Conservation (phyloP, 768 basidiomycete species). For the Lactifluus pinguis region DNA sequence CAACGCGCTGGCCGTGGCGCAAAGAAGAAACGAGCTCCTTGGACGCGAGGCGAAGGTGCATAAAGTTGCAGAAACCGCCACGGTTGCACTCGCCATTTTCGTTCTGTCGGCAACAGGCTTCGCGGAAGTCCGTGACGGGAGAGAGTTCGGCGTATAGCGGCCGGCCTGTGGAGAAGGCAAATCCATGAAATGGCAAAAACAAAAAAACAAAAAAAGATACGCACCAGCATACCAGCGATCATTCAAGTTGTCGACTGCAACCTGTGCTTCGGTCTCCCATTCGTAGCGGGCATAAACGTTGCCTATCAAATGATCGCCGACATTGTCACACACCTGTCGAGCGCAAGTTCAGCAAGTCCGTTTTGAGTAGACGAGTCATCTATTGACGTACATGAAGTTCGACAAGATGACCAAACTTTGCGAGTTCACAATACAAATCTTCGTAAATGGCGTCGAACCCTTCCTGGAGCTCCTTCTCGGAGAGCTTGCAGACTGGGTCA, state of each 20-base stretch:
- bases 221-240: constrained; percentile 96
- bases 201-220: constrained; percentile 23
- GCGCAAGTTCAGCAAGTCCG: neutral
- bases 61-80: constrained; percentile 98
- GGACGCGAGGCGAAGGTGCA: constrained; percentile 88
- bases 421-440: constrained; percentile 88
- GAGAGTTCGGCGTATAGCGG: constrained; percentile 96
- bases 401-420: constrained; percentile 90
- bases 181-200: neutral
- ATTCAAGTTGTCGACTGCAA: constrained; percentile 87
- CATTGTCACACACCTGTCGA: constrained; percentile 87
- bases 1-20: constrained; percentile 74
- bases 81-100: constrained; percentile 98
- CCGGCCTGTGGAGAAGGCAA: constrained; percentile 46
- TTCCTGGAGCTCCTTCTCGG: constrained; percentile 81
- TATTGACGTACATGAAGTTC: constrained; percentile 75
- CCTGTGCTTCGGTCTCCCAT: constrained; percentile 95
- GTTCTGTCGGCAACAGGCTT: constrained; percentile 98
- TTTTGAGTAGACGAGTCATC: neutral
- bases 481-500: constrained; percentile 81
- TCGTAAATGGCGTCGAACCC: constrained; percentile 93
- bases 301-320: constrained; percentile 96
- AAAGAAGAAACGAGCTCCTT: constrained; percentile 74
- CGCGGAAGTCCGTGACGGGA: constrained; percentile 97
- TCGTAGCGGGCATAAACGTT: constrained; percentile 98